These are phyloP conservation scores for Amphirosellinia nigrospora DNA, from an alignment of 495 filamentous ascomycete species.

Conservation along the genomic window DNA sequence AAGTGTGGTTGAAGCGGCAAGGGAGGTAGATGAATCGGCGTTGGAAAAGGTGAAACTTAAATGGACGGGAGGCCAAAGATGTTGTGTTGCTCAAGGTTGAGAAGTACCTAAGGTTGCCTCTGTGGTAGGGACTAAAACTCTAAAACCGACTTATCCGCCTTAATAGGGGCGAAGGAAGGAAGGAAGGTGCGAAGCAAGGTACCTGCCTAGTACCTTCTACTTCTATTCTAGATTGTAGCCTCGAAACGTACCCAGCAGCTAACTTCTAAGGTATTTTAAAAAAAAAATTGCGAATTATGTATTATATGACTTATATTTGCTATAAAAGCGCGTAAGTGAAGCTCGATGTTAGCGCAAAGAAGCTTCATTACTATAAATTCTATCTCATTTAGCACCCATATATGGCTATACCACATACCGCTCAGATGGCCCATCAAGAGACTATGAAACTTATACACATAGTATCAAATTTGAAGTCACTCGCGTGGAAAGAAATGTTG, in stretches of 20 bases:
- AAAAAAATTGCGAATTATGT: background rate
- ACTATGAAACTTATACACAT: background rate
- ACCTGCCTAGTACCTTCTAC: too few relatives aligned
- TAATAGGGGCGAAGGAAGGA: background rate
- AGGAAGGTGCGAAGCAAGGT: background rate
- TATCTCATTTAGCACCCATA: background rate
- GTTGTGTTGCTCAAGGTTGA: too few relatives aligned
- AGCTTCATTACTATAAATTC: background rate
- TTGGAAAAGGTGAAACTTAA: background rate
- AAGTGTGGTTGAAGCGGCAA: too few relatives aligned
- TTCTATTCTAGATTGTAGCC: too few relatives aligned
- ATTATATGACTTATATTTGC: background rate
- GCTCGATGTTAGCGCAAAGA: too few relatives aligned
- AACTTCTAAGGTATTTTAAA: too few relatives aligned
- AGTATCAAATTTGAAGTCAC: background rate
- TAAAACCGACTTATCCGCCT: background rate
- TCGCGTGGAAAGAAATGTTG: background rate
- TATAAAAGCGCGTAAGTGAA: background rate
- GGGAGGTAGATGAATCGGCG: background rate
- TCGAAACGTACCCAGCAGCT: too few relatives aligned
- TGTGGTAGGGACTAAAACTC: background rate
- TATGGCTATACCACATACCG: background rate
- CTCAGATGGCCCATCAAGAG: background rate
- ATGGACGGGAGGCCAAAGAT: background rate
- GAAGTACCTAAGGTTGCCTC: too few relatives aligned